Conservation (phyloP, 371 early-diverging fungal genomes). For the Furculomyces boomerangus region DNA sequence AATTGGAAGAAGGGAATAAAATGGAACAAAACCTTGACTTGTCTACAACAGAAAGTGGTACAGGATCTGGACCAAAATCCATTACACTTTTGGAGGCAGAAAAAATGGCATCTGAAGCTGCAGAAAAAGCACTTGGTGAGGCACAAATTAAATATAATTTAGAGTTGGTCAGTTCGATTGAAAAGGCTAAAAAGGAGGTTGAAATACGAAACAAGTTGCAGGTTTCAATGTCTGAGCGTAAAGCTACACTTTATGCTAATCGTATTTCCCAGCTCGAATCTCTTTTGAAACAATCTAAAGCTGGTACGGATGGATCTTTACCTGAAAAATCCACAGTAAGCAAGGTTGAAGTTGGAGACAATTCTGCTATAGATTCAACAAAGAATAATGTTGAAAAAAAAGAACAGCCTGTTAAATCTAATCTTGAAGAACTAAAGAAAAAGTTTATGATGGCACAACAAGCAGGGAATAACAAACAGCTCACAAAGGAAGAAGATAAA, state of each 20-base stretch:
- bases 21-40: too few species aligned
- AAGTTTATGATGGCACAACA: not conserved
- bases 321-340: not conserved
- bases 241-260: not conserved
- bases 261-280: not conserved
- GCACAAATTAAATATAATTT: not conserved
- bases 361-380: not conserved
- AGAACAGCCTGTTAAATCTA: not conserved
- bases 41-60: too few species aligned
- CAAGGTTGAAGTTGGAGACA: not conserved
- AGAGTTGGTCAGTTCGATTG: not conserved
- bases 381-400: not conserved
- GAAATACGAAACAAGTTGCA: conserved; percentile 2
- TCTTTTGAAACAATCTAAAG: not conserved
- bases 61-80: too few species aligned
- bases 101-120: not conserved
- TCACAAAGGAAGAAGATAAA: not conserved
- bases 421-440: not conserved
- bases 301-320: too few species aligned
- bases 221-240: not conserved
- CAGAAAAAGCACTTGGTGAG: not conserved
- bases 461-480: not conserved
- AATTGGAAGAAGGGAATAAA: too few species aligned
- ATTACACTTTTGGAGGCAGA: not conserved
- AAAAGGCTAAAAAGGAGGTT: not conserved